Percentiles rank a stretch among this genome's conserved stretches.
Conservation (phyloP, 2,329 filamentous ascomycete species). For the Ceratocystis ficicola region DNA sequence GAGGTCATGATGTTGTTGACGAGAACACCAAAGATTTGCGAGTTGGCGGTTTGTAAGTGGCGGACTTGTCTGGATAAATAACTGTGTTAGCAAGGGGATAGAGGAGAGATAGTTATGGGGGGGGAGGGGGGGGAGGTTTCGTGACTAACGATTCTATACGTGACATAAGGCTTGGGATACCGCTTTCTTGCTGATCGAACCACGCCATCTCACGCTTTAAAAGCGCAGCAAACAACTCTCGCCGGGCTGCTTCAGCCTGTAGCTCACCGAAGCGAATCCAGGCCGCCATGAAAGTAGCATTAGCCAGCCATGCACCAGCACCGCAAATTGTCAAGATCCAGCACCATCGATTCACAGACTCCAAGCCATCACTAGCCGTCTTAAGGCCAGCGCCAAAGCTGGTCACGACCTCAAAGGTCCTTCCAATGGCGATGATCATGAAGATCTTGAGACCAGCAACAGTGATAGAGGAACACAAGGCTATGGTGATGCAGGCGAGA, state of each 20-base stretch:
- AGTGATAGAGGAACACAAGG: slow-evolving; percentile 43
- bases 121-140: not conserved
- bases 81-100: not conserved
- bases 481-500: slow-evolving; percentile 40
- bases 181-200: slow-evolving; percentile 65
- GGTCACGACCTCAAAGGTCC: slow-evolving; percentile 60
- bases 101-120: too few species aligned
- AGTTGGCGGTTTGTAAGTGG: slow-evolving; percentile 69
- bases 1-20: slow-evolving; percentile 53
- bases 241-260: slow-evolving; percentile 56
- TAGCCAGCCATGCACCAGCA: slow-evolving; percentile 51
- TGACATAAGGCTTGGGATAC: slow-evolving; percentile 58
- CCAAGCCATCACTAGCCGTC: slow-evolving; percentile 39
- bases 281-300: slow-evolving; percentile 51
- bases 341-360: slow-evolving; percentile 42
- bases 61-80: slow-evolving; percentile 53
- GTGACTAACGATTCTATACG: slow-evolving; percentile 57
- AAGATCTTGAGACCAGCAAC: slow-evolving; percentile 52
- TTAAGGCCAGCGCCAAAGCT: slow-evolving; percentile 47
- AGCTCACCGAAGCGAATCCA: slow-evolving; percentile 75
- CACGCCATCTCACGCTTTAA: slow-evolving; percentile 64
- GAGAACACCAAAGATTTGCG: slow-evolving; percentile 63
- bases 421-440: slow-evolving; percentile 59
- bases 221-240: slow-evolving; percentile 53
- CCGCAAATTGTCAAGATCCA: slow-evolving; percentile 55